Evolutionary conservation across 2,329 filamentous ascomycete species (phyloP), one percentile per base, ranked within the genome.

Genomic region (Talaromyces pinophilus): DNA sequence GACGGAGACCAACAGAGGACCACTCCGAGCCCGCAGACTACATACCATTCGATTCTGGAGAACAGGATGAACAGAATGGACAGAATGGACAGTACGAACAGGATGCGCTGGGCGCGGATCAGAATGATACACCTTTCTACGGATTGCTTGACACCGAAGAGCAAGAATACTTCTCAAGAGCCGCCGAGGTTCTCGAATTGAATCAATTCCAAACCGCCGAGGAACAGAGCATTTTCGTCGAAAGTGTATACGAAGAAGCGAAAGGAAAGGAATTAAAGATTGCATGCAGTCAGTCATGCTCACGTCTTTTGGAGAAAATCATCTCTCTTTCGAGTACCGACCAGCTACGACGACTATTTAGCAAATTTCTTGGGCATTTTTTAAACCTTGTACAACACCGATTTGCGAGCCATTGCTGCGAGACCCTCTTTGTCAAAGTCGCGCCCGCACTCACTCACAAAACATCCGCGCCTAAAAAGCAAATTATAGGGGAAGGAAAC

Each of bases 351-450:
- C 85, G 85, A 59, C 81, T 99, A 22, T 98, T 98, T 76, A 86
- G 87, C 70, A 92, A 91, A 54, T 97, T 98, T 77, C 88, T 84
- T 22, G 89, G 90, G 40, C 92, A 98, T 79, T 96, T 98, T 79
- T 82, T 94, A 67, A 90, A 93, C 72, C 86, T 99, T 33, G 89
- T 97, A 62, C 93, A 96, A 76, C 95, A 99, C 80, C 90, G 95
- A 19, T 99, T 99, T 74, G 95, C 95, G 5, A 96, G 93, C 68
- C 95, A 99, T 82, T 98, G 94, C 80, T 97, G 93, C 77, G 95
- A 99, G 81, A 92, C 92, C 30, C 85, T 99, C 38, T 98, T 99
- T 77, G 83, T 93, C 59, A 88, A 91, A 70, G 90, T 92, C 1
- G 93, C 93, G 0, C 90, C 91, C 0, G 81, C 90, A 11, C 91